These are phyloP conservation scores for Debaryomyces hansenii DNA, from an alignment of 805 yeast genomes.

Conservation along the genomic window DNA sequence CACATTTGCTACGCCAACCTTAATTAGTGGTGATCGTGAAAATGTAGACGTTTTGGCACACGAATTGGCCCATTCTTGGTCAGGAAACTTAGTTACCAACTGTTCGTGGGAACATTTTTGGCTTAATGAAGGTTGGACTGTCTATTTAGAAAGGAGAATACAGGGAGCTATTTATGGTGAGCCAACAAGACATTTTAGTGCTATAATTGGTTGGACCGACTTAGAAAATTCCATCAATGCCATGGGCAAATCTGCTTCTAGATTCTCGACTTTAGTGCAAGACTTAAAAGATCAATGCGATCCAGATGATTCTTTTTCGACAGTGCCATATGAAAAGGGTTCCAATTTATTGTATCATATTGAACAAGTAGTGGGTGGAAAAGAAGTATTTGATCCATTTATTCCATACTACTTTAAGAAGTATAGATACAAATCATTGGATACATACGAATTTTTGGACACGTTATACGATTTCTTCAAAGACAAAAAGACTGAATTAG, in stretches of 20 bases:
- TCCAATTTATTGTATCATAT: constrained; percentile 73
- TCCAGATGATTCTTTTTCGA: constrained; percentile 87
- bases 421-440: constrained; percentile 70
- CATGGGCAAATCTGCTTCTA: constrained; percentile 53
- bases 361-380: constrained; percentile 69
- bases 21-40: constrained; percentile 79
- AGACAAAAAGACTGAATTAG: constrained; percentile 51
- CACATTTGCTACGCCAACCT: constrained; percentile 88
- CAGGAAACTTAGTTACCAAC: constrained; percentile 88
- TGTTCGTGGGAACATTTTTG: constrained; percentile 93
- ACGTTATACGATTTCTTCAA: constrained; percentile 65
- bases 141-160: constrained; percentile 83
- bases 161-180: constrained; percentile 79
- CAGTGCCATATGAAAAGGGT: constrained; percentile 92
- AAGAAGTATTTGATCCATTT: constrained; percentile 69
- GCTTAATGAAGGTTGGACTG: constrained; percentile 97
- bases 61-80: constrained; percentile 91
- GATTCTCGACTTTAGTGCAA: constrained; percentile 67
- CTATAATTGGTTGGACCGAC: constrained; percentile 88
- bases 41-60: constrained; percentile 91
- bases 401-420: constrained; percentile 73
- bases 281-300: constrained; percentile 67
- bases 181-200: constrained; percentile 71
- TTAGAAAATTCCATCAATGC: constrained; percentile 63
- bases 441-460: constrained; percentile 78